Base-by-base conservation (phyloP, 352 stramenopile species). In the Phytopythium delawarense region DNA sequence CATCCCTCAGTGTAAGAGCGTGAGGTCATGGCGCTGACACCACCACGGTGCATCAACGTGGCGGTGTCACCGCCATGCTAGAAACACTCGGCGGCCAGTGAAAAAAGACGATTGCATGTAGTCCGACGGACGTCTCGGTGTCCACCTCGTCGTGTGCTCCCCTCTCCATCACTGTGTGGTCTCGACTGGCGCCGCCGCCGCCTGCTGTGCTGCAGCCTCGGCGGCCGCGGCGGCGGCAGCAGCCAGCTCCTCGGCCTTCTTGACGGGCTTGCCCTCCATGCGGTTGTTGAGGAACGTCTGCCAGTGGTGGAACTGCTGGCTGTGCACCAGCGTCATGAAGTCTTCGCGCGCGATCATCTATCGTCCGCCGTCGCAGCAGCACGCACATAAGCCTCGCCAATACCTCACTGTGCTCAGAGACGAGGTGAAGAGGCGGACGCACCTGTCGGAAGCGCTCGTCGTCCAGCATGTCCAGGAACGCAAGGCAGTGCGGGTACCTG, bases 221-320 rank as follows among this genome's bases (percentile, higher is more conserved):
- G 48, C 45, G 3, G 21, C 21, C 16, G 30, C 45, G 12, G 37
- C 30, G 4, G 58, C 51, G 2, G 60, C 69, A 11, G 61, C 40
- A 21, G 55, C 49, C 23, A 48, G 60, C 1, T 74, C 69, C 40
- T 70, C 61, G 0, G 64, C 68, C 4, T 71, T 73, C 3, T 74
- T 69, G 40, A 68, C 60, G 1, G 64, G 71, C 2, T 72, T 73
- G 20, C 76, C 68, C 28, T 92, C 74, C 49, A 73, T 81, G 21
- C 82, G 78, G 57, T 95, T 91, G 67, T 89, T 94, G 50, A 91
- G 73, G 67, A 92, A 94, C 28, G 88, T 94, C 46, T 95, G 86
- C 88, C 88, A 96, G 60, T 96, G 87, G 65, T 94, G 84, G 70
- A 96, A 95, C 74, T 96, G 88, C 59, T 96, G 88, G 50, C 77